phyloP scores from a whole-genome alignment of 164 flowering plant species.

The Aristolochia fimbriata region DNA sequence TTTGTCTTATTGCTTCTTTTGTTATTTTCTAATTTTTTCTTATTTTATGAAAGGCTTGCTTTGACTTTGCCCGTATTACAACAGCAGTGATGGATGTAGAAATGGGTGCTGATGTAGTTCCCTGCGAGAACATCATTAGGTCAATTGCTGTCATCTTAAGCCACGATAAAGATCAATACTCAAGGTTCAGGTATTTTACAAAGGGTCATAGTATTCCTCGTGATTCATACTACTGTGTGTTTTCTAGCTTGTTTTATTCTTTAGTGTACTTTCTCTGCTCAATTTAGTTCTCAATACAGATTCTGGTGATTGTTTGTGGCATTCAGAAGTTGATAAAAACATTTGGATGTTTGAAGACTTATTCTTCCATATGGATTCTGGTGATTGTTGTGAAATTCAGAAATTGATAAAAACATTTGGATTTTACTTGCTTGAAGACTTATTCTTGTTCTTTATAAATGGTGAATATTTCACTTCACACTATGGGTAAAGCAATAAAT shows the following conservation, averaged over 20 bases:
- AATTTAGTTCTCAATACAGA: no score
- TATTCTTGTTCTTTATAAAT: no score
- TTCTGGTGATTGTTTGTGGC: no score
- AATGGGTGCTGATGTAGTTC: constrained; percentile 52
- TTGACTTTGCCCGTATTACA: constrained; percentile 69
- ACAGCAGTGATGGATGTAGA: constrained; percentile 43
- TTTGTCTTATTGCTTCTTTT: neutral
- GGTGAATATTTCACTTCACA: no score
- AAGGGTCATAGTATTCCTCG: neutral
- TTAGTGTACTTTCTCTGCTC: no score
- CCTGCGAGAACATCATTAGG: constrained; percentile 53
- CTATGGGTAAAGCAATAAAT: no score
- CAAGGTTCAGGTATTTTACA: constrained; percentile 52
- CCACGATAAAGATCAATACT: constrained; percentile 36
- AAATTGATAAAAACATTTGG: no score
- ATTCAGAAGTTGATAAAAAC: no score
- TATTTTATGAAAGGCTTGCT: constrained; percentile 70
- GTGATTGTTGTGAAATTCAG: no score
- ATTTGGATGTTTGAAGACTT: no score
- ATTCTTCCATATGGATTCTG: no score
- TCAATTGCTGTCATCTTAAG: constrained; percentile 46
- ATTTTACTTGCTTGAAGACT: no score
- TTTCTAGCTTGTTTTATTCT: neutral
- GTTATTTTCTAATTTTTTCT: neutral
- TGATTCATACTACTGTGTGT: neutral